Percentiles rank a stretch among this genome's conserved stretches.
These are phyloP conservation scores for Vigna nakashimae DNA, from an alignment of 306 rosid species.

Conservation along the genomic window DNA sequence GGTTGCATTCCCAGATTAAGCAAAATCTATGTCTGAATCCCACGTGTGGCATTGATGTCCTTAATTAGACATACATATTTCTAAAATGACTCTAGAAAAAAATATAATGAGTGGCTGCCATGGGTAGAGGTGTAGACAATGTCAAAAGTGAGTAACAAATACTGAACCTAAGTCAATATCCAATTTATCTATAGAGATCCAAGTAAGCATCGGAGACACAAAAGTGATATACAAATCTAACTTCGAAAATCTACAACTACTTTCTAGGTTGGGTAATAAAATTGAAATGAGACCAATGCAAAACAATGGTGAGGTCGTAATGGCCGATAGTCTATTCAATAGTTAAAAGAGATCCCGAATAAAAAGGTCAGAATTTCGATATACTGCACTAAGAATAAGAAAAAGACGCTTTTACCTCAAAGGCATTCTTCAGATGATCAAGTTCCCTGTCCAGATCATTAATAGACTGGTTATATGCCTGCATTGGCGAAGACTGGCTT, in stretches of 20 bases:
- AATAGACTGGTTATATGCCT: slow-evolving; percentile 92
- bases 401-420: slow-evolving; percentile 64
- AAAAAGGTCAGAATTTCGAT: not conserved
- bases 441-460: slow-evolving; percentile 91
- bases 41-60: slow-evolving; percentile 28
- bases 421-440: slow-evolving; percentile 72
- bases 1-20: slow-evolving; percentile 5
- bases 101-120: not conserved
- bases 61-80: not conserved
- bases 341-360: not conserved
- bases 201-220: slow-evolving; percentile 1
- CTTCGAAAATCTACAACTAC: slow-evolving; percentile 11
- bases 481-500: slow-evolving; percentile 94
- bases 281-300: not conserved
- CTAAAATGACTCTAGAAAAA: slow-evolving; percentile 2
- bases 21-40: slow-evolving; percentile 3
- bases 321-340: not conserved
- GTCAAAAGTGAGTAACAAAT: not conserved
- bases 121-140: no score
- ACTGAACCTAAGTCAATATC: slow-evolving; percentile 16
- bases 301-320: not conserved
- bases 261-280: slow-evolving; percentile 6
- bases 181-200: not conserved
- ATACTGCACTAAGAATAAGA: not conserved
- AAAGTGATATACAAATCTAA: not conserved